These are phyloP conservation scores for Paracamarosporium sp. DNA, from an alignment of 2,329 filamentous ascomycete species.

Conservation along the genomic window DNA sequence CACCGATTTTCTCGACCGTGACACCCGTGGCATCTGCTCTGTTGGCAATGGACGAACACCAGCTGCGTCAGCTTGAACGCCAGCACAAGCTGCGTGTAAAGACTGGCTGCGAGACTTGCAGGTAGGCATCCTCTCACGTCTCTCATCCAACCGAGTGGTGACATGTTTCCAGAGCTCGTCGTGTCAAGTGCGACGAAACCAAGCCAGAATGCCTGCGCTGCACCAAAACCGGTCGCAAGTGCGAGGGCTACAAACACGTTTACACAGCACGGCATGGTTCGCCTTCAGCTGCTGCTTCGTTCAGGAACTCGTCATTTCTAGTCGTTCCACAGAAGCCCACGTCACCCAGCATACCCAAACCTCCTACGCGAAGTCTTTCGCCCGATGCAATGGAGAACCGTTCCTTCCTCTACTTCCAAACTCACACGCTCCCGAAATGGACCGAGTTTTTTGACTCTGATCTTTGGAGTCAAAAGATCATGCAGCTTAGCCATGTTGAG, in stretches of 20 bases:
- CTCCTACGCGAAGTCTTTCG: slow-evolving; percentile 26
- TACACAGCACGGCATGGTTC: slow-evolving; percentile 14
- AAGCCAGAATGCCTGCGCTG: slow-evolving; percentile 43
- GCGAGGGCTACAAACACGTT: slow-evolving; percentile 44
- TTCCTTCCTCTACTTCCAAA: slow-evolving; percentile 36
- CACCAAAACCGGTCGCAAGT: slow-evolving; percentile 45
- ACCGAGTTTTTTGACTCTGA: slow-evolving; percentile 43
- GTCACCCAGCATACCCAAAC: slow-evolving; percentile 18
- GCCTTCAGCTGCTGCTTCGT: slow-evolving; percentile 27
- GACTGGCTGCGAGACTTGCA: slow-evolving; percentile 39
- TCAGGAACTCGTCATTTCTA: slow-evolving; percentile 33
- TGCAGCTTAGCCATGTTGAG: slow-evolving; percentile 34
- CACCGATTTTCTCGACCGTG: neutral
- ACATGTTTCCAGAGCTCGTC: slow-evolving; percentile 31
- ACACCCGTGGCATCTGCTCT: slow-evolving; percentile 5
- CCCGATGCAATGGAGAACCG: slow-evolving; percentile 31
- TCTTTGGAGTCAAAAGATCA: slow-evolving; percentile 34
- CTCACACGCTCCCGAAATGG: slow-evolving; percentile 35
- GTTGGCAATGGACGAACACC: slow-evolving; percentile 29
- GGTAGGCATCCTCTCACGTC: slow-evolving; percentile 18
- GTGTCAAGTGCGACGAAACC: slow-evolving; percentile 46
- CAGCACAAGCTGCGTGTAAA: slow-evolving; percentile 38
- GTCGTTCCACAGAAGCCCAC: slow-evolving; percentile 28
- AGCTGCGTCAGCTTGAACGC: slow-evolving; percentile 32
- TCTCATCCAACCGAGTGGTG: slow-evolving; percentile 5